phyloP scores from a whole-genome alignment of 1,284 basidiomycete species.

The Phylloboletellus chloephorus region DNA sequence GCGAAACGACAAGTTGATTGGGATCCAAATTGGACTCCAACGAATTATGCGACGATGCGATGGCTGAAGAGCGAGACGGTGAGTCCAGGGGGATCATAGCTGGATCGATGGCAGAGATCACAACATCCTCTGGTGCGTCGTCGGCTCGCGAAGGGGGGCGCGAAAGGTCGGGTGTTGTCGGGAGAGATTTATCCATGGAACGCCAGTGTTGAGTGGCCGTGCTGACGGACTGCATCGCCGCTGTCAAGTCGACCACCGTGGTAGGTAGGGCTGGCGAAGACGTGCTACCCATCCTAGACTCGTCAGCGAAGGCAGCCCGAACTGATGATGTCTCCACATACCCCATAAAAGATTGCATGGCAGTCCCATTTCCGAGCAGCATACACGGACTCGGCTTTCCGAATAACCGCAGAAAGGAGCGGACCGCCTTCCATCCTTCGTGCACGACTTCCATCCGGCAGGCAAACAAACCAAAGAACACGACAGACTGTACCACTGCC shows the following conservation, averaged over 20 bases:
- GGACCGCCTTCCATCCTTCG: constrained; percentile 8
- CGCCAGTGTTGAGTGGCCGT: constrained; percentile 8
- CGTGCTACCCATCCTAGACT: constrained; percentile 15
- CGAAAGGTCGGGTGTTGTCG: constrained; percentile 1
- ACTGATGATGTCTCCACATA: constrained; percentile 4
- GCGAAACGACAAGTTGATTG: constrained; percentile 6
- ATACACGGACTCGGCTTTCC: background rate
- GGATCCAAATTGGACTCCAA: constrained; percentile 27
- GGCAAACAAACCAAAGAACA: constrained; percentile 39
- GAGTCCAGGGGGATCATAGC: constrained; percentile 29
- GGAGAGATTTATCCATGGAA: constrained; percentile 7
- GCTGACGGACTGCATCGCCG: constrained; percentile 10
- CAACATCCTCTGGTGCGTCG: constrained; percentile 8
- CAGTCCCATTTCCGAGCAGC: background rate
- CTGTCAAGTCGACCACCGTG: constrained; percentile 26
- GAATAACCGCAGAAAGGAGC: background rate
- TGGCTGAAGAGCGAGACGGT: constrained; percentile 29
- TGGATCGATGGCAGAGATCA: constrained; percentile 10
- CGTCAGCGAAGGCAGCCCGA: constrained; percentile 3
- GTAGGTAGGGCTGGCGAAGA: constrained; percentile 15
- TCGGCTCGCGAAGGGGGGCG: constrained; percentile 5
- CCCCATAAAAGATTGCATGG: constrained; percentile 8
- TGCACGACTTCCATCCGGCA: constrained; percentile 21
- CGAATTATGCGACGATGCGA: constrained; percentile 29
- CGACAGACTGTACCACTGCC: constrained; percentile 34